Evolutionary conservation across 179 eudicot species (phyloP).

Genomic region (Patellifolia procumbens): DNA sequence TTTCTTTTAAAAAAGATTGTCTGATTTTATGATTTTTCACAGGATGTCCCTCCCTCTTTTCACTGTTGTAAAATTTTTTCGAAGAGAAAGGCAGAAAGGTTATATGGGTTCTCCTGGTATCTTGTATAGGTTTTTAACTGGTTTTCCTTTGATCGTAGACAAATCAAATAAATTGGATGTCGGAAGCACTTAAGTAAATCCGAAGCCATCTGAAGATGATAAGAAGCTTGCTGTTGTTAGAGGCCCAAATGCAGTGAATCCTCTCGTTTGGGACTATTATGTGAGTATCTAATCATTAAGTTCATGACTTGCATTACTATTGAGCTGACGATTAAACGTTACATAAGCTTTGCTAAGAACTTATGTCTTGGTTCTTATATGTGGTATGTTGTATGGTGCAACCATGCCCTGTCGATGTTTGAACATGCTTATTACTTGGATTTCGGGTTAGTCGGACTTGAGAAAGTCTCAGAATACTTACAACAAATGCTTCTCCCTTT

Average conservation of each 20-base stretch:
- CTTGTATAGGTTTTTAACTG: neutral
- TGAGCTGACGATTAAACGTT: neutral
- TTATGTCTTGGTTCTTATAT: slow-evolving; percentile 8
- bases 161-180: slow-evolving; percentile 66
- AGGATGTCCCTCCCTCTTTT: neutral
- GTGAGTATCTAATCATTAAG: slow-evolving; percentile 46
- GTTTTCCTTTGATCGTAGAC: slow-evolving; percentile 39
- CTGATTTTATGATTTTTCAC: neutral
- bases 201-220: slow-evolving; percentile 77
- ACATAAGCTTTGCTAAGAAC: neutral
- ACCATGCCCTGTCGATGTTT: slow-evolving; percentile 93
- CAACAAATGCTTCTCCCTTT: neutral
- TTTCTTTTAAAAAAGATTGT: too few species aligned
- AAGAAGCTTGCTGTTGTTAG: slow-evolving; percentile 86
- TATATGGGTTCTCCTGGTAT: too few species aligned
- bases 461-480: neutral
- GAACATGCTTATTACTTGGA: slow-evolving; percentile 98
- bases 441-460: slow-evolving; percentile 54
- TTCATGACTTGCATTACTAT: neutral
- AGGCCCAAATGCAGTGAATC: slow-evolving; percentile 92
- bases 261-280: slow-evolving; percentile 80
- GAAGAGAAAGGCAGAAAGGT: neutral
- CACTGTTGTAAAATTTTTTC: neutral
- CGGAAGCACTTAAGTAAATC: slow-evolving; percentile 77
- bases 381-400: slow-evolving; percentile 40